Evolutionary conservation across 148 eudicot genomes (phyloP).

Genomic region (Camellia granthamiana): DNA sequence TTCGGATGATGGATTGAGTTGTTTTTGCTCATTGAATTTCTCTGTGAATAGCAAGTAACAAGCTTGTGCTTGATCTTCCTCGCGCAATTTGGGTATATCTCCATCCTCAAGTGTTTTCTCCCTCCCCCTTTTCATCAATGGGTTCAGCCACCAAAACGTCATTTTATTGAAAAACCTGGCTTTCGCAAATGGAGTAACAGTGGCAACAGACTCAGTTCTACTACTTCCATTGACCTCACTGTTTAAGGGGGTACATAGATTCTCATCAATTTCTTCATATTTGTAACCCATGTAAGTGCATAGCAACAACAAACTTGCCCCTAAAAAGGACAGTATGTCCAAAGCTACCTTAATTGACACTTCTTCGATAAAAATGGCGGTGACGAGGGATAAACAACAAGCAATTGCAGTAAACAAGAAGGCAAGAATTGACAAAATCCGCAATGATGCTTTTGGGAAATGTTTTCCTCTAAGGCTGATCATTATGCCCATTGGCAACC

Average conservation of each 20-base stretch:
- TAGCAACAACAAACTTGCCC: slow-evolving; percentile 56
- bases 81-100: slow-evolving; percentile 59
- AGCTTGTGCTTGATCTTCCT: slow-evolving; percentile 59
- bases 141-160: slow-evolving; percentile 88
- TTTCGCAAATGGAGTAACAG: slow-evolving; percentile 48
- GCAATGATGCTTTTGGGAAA: slow-evolving; percentile 27
- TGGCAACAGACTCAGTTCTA: slow-evolving; percentile 30
- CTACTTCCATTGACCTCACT: slow-evolving; percentile 25
- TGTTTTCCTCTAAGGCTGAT: slow-evolving; percentile 42
- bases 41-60: slow-evolving; percentile 52
- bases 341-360: slow-evolving; percentile 43
- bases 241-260: slow-evolving; percentile 54
- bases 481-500: slow-evolving; percentile 47
- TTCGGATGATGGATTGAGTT: slow-evolving; percentile 28
- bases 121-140: slow-evolving; percentile 73
- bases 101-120: slow-evolving; percentile 58
- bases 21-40: slow-evolving; percentile 39
- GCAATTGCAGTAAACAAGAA: slow-evolving; percentile 39
- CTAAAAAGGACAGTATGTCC: slow-evolving; percentile 57
- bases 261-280: slow-evolving; percentile 29
- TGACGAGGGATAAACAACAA: slow-evolving; percentile 36
- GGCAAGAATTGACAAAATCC: slow-evolving; percentile 45
- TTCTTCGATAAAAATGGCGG: slow-evolving; percentile 30
- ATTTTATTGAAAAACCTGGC: slow-evolving; percentile 59
- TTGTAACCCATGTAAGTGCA: slow-evolving; percentile 59